phyloP scores from a whole-genome alignment of 139 green algal species.

The Desmodesmus armatus region DNA sequence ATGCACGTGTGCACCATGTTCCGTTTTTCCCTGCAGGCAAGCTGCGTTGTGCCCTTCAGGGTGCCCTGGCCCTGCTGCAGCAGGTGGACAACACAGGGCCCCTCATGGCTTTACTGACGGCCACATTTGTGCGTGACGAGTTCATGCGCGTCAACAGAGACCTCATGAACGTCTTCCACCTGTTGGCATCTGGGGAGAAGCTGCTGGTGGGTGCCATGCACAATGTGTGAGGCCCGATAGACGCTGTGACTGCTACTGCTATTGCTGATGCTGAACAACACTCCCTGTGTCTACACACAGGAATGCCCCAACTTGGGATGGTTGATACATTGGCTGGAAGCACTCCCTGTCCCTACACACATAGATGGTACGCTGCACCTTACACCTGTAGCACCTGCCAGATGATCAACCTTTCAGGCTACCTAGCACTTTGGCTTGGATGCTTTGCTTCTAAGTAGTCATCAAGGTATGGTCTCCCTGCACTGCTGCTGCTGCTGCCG shows the following conservation, averaged over 20 bases:
- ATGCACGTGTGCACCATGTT: too few relatives aligned
- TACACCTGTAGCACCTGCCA: too few relatives aligned
- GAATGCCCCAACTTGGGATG: too few relatives aligned
- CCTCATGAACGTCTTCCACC: background rate
- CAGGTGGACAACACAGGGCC: conserved; percentile 11
- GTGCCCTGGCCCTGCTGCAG: background rate
- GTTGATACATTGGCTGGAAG: too few relatives aligned
- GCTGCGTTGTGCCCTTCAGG: background rate
- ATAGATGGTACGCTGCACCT: too few relatives aligned
- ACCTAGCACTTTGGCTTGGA: too few relatives aligned
- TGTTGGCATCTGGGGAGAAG: conserved; percentile 2
- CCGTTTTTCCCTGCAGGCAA: background rate
- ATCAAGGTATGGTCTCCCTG: background rate
- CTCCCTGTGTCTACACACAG: too few relatives aligned
- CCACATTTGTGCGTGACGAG: background rate
- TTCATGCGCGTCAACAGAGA: conserved; percentile 22
- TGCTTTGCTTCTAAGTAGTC: background rate
- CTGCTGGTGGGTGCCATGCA: conserved; percentile 6
- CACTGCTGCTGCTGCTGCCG: background rate
- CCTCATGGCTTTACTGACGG: conserved; percentile 9
- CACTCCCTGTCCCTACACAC: too few relatives aligned
- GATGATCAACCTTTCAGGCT: too few relatives aligned
- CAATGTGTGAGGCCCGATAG: background rate
- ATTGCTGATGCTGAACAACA: background rate
- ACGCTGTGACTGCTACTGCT: background rate